A percentile compares a stretch with the other conserved stretches of the same genome.
Evolutionary conservation across 2,329 filamentous ascomycete genomes (phyloP).

Genomic region (Colletotrichum sp.): DNA sequence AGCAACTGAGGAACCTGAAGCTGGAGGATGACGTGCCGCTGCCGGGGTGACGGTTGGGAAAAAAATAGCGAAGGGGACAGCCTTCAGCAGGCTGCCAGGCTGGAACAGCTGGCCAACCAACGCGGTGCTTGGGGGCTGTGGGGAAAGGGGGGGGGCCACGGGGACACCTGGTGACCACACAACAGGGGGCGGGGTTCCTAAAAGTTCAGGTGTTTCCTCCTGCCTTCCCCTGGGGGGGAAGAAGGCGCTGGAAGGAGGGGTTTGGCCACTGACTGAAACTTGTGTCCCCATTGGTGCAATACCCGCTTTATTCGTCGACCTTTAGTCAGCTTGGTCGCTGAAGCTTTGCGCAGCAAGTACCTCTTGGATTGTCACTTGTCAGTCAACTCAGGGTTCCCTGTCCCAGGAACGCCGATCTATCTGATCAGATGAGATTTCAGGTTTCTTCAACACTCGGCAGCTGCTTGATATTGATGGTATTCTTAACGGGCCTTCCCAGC

Average conservation of each 20-base stretch:
- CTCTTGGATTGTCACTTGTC: neutral
- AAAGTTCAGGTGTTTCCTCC: neutral
- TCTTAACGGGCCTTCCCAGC: neutral
- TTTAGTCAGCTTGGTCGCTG: neutral
- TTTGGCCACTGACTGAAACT: neutral
- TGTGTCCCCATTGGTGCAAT: neutral
- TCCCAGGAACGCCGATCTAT: neutral
- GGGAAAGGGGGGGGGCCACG: neutral
- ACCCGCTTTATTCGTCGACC: neutral
- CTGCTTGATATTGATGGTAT: neutral
- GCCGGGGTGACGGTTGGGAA: constrained; percentile 8
- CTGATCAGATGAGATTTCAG: neutral
- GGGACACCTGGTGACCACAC: neutral
- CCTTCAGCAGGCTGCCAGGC: neutral
- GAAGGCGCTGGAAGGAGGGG: constrained; percentile 1
- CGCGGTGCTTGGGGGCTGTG: neutral
- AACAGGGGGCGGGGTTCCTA: neutral
- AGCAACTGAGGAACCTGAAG: neutral
- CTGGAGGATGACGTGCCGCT: constrained; percentile 17
- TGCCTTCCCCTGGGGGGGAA: neutral
- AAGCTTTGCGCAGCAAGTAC: neutral
- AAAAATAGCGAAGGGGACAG: neutral
- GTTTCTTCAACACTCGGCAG: neutral
- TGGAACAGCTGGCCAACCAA: neutral
- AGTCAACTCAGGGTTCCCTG: neutral